Evolutionary conservation across 768 basidiomycete genomes (phyloP), one percentile per base, ranked within the genome.

Genomic region (Lactarius sanguifluus): DNA sequence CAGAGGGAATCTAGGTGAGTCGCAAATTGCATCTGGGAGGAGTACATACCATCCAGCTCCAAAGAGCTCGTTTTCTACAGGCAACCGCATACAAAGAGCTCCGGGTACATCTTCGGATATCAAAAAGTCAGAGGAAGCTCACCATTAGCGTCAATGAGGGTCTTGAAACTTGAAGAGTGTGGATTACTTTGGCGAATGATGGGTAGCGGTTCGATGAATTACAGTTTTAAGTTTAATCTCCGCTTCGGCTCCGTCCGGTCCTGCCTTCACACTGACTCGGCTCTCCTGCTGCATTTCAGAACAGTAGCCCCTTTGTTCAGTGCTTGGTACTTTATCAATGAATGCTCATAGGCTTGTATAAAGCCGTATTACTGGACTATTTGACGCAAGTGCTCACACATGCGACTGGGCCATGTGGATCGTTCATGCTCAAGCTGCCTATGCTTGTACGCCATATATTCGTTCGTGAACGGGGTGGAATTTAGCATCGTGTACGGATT

Each of bases 11-110:
- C 20, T 62, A 45, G 54, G 25, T 50, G 28, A 36, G 18, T n/a
- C 36, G 20, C 9, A 38, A 32, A 52, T 57, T 30, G 65, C 70
- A 76, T 76, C 75, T 59, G 50, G 13, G 54, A 25, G 9, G 4
- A 32, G 30, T 20, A 68, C 75, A 43, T 64, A 73, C 76, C 76
- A 77, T 77, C 76, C 76, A 76, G 64, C 59, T 6, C 52, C 52
- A 45, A 56, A n/a, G 32, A 36, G 64, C 23, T 38, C 18, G 15
- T 16, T 41, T 64, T 41, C 18, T 9, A 40, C 5, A 55, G 3
- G n/a, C 12, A 62, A 43, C 41, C 34, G 25, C 28, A 15, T 36
- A 18, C n/a, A 25, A 13, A 57, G 61, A 57, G 61, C 61, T 30
- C 56, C 62, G 56, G 56, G 62, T 43, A 64, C 45, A 23, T 43